Evolutionary conservation across 2,329 filamentous ascomycete species (phyloP).

Genomic region (Acarospora socialis): DNA sequence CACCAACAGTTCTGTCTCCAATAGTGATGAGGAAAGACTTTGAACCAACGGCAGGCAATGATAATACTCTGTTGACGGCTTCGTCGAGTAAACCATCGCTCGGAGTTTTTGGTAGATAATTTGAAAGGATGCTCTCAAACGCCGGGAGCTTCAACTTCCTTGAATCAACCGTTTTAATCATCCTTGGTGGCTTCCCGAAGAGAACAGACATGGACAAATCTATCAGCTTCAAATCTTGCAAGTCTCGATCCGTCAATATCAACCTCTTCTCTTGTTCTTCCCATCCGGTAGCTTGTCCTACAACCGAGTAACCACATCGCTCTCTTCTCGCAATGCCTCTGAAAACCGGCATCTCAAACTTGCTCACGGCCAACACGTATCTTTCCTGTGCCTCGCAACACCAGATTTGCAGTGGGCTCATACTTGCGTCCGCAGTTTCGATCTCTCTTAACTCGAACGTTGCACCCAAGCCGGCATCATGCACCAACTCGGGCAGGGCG

Average conservation of each 20-base stretch:
- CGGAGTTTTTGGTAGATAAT: conserved; percentile 46
- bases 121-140: conserved; percentile 63
- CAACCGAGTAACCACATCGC: conserved; percentile 81
- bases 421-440: conserved; percentile 74
- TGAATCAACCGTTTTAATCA: conserved; percentile 59
- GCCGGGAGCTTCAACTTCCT: conserved; percentile 51
- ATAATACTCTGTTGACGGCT: conserved; percentile 68
- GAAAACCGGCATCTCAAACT: conserved; percentile 60
- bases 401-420: conserved; percentile 96
- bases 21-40: conserved; percentile 97
- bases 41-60: conserved; percentile 80
- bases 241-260: conserved; percentile 69
- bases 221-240: conserved; percentile 61
- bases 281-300: conserved; percentile 58
- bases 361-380: conserved; percentile 81
- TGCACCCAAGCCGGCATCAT: conserved; percentile 82
- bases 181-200: conserved; percentile 75
- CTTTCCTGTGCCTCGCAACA: conserved; percentile 94
- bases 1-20: conserved; percentile 80
- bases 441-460: conserved; percentile 90
- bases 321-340: conserved; percentile 61
- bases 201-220: conserved; percentile 79
- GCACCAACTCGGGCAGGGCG: conserved; percentile 76
- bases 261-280: conserved; percentile 56
- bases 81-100: conserved; percentile 42